Percentiles rank a stretch among this genome's conserved stretches.
Evolutionary conservation across 192 early-diverging fungal species (phyloP).

Genomic region (Kickxella alabastrina): DNA sequence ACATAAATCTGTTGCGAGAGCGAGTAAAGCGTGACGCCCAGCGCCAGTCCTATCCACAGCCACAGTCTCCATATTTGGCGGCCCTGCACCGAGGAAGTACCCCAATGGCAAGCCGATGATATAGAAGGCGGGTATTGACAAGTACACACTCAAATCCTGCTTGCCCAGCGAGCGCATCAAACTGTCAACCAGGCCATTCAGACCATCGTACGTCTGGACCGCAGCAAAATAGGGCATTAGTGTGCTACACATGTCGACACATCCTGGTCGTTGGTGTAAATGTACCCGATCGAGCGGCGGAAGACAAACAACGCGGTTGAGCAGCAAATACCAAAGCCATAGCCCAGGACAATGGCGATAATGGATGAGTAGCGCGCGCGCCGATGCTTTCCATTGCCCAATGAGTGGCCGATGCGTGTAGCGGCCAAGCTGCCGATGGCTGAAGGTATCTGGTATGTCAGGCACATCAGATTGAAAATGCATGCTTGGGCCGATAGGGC

Average conservation of each 20-base stretch:
- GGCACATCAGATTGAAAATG: conserved; percentile 66
- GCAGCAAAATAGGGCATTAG: conserved; percentile 41
- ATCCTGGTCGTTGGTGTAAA: conserved; percentile 41
- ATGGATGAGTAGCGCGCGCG: conserved; percentile 56
- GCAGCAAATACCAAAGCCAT: conserved; percentile 58
- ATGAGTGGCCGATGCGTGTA: conserved; percentile 73
- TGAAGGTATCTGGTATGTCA: conserved; percentile 71
- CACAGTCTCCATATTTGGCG: conserved; percentile 34
- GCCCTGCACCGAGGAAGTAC: conserved; percentile 51
- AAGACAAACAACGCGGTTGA: conserved; percentile 56
- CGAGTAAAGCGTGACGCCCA: conserved; percentile 46
- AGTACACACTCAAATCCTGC: conserved; percentile 47
- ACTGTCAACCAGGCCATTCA: conserved; percentile 58
- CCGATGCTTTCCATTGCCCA: conserved; percentile 57
- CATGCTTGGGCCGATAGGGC: conserved; percentile 79
- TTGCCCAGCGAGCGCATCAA: conserved; percentile 53
- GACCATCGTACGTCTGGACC: conserved; percentile 50
- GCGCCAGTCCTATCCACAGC: conserved; percentile 60
- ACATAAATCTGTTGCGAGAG: conserved; percentile 32
- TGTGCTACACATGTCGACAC: conserved; percentile 26
- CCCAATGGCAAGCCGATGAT: conserved; percentile 52
- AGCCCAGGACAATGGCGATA: conserved; percentile 56
- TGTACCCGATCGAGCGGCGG: conserved; percentile 59
- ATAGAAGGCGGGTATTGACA: conserved; percentile 54
- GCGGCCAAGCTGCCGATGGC: conserved; percentile 72